phyloP scores from a whole-genome alignment of 371 early-diverging fungal genomes.

The Homolaphlyctis polyrhiza region DNA sequence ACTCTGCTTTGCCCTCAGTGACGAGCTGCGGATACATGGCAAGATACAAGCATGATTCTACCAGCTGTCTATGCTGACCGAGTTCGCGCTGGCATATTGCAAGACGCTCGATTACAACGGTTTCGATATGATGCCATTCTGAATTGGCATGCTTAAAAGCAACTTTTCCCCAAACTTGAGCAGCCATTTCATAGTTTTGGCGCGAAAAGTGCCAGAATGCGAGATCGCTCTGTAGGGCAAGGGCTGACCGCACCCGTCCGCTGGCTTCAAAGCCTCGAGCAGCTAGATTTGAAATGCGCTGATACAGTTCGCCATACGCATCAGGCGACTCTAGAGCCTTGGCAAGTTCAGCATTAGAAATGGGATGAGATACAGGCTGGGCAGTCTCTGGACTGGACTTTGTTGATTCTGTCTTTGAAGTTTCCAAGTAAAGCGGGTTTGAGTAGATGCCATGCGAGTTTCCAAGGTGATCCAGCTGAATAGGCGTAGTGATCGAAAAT shows the following conservation, averaged over 20 bases:
- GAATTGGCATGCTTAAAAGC: slow-evolving; percentile 58
- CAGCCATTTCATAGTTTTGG: slow-evolving; percentile 62
- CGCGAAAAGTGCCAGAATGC: slow-evolving; percentile 67
- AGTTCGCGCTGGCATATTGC: slow-evolving; percentile 61
- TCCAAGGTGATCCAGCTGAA: background rate
- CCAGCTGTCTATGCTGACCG: slow-evolving; percentile 42
- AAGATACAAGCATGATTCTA: slow-evolving; percentile 56
- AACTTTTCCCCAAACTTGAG: slow-evolving; percentile 60
- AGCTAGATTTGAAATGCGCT: slow-evolving; percentile 58
- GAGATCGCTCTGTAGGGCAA: slow-evolving; percentile 67
- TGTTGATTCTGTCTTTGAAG: background rate
- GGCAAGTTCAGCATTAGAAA: slow-evolving; percentile 62
- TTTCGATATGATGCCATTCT: slow-evolving; percentile 69
- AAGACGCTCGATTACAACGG: slow-evolving; percentile 63
- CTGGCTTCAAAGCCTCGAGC: slow-evolving; percentile 67
- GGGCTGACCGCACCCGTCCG: slow-evolving; percentile 53
- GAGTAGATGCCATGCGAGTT: background rate
- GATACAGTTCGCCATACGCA: background rate
- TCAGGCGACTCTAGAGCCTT: slow-evolving; percentile 51
- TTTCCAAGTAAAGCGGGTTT: background rate
- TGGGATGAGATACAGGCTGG: too few species aligned
- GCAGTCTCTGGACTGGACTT: too few species aligned
- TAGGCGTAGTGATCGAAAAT: slow-evolving; percentile 20
- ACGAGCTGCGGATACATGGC: slow-evolving; percentile 40
- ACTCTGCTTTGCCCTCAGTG: slow-evolving; percentile 31